Evolutionary conservation across 495 filamentous ascomycete species (phyloP), one percentile per base, ranked within the genome.

Genomic region (Podospora pseudocomata): DNA sequence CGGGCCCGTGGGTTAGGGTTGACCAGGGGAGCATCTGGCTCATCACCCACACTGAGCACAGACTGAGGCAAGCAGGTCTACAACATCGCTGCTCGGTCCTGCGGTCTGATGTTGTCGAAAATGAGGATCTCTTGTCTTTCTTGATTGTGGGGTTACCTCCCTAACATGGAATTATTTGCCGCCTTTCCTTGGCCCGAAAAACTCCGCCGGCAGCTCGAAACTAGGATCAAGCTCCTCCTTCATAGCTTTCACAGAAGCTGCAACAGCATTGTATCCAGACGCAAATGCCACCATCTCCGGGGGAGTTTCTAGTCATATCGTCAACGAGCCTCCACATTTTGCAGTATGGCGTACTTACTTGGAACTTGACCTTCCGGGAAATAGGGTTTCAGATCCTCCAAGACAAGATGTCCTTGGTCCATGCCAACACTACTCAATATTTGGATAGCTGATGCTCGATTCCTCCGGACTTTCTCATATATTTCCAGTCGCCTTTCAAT

Each of bases 391-490:
- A 68, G 71, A 18, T 71, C 69, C 3, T 65, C 63, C 2, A 23
- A 56, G 2, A 73, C 65, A 30, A 69, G 67, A 19, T 72, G 67
- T 16, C 65, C 11, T 39, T 73, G 67, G n/a, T 73, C 71, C 39
- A 68, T 69, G 0, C 71, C 71, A 6, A 68, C 70, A 34, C 70
- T 75, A 55, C 67, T 70, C 72, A 85, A 82, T 28, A 82, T 74
- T 65, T 87, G 86, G n/a, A 88, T 83, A 5, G 69, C 77, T 18
- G 81, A 80, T 6, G 82, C 83, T 53, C 86, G 78, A 27, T 80
- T 78, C 7, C 85, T 75, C 18, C 86, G 76, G 19, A 80, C 75
- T 16, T 78, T 68, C 66, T 88, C 79, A 69, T 87, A 90, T 2
- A 87, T 60, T 44, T 76, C 72, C 7, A 88, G 69, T 2, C 85